These are phyloP conservation scores for Ophiocordyceps camponoti-floridani DNA, from an alignment of 2,329 filamentous ascomycete genomes.

Conservation along the genomic window DNA sequence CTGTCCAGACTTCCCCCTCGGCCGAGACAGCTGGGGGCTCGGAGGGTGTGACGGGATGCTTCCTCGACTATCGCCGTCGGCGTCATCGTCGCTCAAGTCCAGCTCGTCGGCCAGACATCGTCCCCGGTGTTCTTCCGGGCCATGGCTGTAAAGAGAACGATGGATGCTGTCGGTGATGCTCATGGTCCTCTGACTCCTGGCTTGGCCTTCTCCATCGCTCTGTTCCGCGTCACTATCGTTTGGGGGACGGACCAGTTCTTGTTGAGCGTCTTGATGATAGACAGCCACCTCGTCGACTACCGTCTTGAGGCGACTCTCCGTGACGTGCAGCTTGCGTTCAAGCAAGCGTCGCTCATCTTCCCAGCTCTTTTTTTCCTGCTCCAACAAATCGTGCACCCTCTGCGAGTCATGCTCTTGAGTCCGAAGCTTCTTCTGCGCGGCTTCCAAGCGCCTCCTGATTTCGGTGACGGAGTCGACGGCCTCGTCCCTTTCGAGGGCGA, in stretches of 20 bases:
- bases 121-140: slow-evolving; percentile 27
- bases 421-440: slow-evolving; percentile 57
- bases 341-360: slow-evolving; percentile 64
- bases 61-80: slow-evolving; percentile 53
- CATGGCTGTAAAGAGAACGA: slow-evolving; percentile 44
- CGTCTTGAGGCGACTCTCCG: slow-evolving; percentile 67
- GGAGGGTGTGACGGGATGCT: slow-evolving; percentile 34
- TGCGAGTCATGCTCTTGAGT: slow-evolving; percentile 70
- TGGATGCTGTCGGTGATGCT: slow-evolving; percentile 57
- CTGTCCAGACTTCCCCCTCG: slow-evolving; percentile 43
- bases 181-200: slow-evolving; percentile 51
- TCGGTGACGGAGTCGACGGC: slow-evolving; percentile 57
- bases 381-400: slow-evolving; percentile 63
- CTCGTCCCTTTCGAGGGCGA: slow-evolving; percentile 73
- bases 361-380: slow-evolving; percentile 70
- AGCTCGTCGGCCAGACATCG: slow-evolving; percentile 82
- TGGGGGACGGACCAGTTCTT: slow-evolving; percentile 8
- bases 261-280: slow-evolving; percentile 36
- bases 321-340: slow-evolving; percentile 77
- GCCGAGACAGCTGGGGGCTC: slow-evolving; percentile 20
- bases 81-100: slow-evolving; percentile 60
- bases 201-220: slow-evolving; percentile 47
- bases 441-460: slow-evolving; percentile 58
- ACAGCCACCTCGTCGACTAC: slow-evolving; percentile 75
- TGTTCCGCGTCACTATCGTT: slow-evolving; percentile 44